Conservation (phyloP, 2,329 filamentous ascomycete species). For the Grosmannia clavigera region DNA sequence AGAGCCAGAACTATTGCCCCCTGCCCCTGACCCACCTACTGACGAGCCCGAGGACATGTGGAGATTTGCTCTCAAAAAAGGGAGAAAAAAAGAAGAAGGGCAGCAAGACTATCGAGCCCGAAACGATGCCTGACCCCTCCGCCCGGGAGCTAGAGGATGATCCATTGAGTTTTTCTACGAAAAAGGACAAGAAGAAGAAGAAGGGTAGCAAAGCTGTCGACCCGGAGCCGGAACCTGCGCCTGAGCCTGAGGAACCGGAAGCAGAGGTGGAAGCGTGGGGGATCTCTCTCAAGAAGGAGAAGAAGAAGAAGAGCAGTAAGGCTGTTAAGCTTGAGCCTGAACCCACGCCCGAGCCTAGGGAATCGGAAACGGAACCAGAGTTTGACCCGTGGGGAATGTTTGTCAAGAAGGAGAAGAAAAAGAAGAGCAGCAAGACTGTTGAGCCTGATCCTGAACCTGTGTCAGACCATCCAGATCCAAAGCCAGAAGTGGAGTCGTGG, state of each 20-base stretch:
- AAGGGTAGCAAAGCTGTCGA: background rate
- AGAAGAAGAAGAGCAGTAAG: slow-evolving; percentile 16
- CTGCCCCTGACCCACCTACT: slow-evolving; percentile 10
- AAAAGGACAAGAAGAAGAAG: slow-evolving; percentile 18
- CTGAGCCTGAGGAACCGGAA: slow-evolving; percentile 10
- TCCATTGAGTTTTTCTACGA: slow-evolving; percentile 5
- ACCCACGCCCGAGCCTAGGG: background rate
- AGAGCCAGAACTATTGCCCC: background rate
- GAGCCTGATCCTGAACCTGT: background rate
- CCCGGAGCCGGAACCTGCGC: slow-evolving; percentile 16
- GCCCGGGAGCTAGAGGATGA: slow-evolving; percentile 2
- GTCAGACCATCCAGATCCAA: background rate
- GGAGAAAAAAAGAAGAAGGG: slow-evolving; percentile 4
- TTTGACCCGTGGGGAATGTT: slow-evolving; percentile 18
- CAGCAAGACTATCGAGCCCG: slow-evolving; percentile 15
- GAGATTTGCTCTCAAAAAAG: background rate
- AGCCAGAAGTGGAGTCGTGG: slow-evolving; percentile 15
- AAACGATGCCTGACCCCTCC: background rate
- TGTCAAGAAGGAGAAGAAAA: slow-evolving; percentile 14
- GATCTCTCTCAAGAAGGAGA: slow-evolving; percentile 14
- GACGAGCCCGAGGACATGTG: slow-evolving; percentile 8
- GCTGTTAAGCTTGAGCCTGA: background rate
- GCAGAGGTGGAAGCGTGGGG: slow-evolving; percentile 17
- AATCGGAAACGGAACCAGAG: slow-evolving; percentile 8
- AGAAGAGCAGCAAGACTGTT: slow-evolving; percentile 12